Conservation (phyloP, 805 yeast species). For the Teunomyces lycoperdinae region DNA sequence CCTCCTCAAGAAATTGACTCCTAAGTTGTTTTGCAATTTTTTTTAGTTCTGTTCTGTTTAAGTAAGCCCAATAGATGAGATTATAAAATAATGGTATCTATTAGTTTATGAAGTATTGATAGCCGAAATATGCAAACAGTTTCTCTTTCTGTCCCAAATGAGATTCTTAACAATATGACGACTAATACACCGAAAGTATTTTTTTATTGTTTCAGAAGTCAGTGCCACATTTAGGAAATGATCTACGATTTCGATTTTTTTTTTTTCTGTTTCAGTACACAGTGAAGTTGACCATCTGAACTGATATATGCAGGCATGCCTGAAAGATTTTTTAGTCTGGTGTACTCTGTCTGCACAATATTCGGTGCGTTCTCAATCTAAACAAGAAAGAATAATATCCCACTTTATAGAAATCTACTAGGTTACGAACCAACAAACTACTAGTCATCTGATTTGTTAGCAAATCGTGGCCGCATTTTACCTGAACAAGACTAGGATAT, state of each 20-base stretch:
- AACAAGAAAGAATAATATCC: background rate
- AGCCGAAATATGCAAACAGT: too few species aligned
- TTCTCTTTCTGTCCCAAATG: too few species aligned
- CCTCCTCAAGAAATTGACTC: slow-evolving; percentile 30
- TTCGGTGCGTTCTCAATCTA: background rate
- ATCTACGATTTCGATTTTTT: too few species aligned
- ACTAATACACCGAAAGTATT: too few species aligned
- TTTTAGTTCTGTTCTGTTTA: slow-evolving; percentile 1
- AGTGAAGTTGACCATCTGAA: background rate
- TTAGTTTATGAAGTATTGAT: too few species aligned
- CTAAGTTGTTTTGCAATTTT: background rate
- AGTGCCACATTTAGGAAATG: too few species aligned
- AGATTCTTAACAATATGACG: too few species aligned
- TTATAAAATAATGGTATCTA: too few species aligned
- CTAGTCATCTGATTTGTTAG: background rate
- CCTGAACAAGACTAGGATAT: too few species aligned
- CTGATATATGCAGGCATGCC: background rate
- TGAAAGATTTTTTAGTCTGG: background rate
- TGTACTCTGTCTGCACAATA: background rate
- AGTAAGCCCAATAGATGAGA: background rate
- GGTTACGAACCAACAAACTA: background rate
- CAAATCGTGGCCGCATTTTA: too few species aligned
- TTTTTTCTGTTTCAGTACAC: background rate
- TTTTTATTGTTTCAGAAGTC: too few species aligned
- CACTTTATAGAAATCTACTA: background rate